These are phyloP conservation scores for Arachis monticola DNA, from an alignment of 331 rosid species.

Conservation along the genomic window DNA sequence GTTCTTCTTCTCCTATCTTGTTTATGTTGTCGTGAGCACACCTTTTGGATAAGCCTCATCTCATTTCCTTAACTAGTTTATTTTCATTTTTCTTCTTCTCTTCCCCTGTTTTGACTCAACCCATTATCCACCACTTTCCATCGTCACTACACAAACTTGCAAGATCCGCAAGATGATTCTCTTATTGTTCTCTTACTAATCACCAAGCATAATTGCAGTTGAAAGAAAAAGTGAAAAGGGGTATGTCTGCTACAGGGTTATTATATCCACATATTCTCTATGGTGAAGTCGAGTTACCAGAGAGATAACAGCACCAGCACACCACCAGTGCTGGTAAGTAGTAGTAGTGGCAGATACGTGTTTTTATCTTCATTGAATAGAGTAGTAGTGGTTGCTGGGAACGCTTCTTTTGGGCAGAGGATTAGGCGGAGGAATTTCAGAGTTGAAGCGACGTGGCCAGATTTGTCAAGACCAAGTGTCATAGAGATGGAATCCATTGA, in stretches of 20 bases:
- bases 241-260: constrained; percentile 63
- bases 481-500: constrained; percentile 67
- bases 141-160: not conserved
- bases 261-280: constrained; percentile 52
- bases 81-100: not conserved
- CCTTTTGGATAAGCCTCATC: constrained; percentile 47
- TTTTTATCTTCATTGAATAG: constrained; percentile 33
- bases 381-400: constrained; percentile 42
- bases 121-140: constrained; percentile 1
- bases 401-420: constrained; percentile 36
- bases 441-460: constrained; percentile 66
- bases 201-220: constrained; percentile 13
- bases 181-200: not conserved
- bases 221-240: constrained; percentile 16
- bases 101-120: constrained; percentile 1
- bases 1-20: constrained; percentile 3
- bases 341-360: constrained; percentile 22
- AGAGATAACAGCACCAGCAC: constrained; percentile 52
- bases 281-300: constrained; percentile 41
- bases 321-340: constrained; percentile 34
- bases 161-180: constrained; percentile 20
- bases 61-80: not conserved
- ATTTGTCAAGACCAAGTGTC: constrained; percentile 55
- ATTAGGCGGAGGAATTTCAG: constrained; percentile 46
- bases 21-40: constrained; percentile 6